phyloP scores from a whole-genome alignment of 208 protist genomes.

The Trypanosoma lewisi region DNA sequence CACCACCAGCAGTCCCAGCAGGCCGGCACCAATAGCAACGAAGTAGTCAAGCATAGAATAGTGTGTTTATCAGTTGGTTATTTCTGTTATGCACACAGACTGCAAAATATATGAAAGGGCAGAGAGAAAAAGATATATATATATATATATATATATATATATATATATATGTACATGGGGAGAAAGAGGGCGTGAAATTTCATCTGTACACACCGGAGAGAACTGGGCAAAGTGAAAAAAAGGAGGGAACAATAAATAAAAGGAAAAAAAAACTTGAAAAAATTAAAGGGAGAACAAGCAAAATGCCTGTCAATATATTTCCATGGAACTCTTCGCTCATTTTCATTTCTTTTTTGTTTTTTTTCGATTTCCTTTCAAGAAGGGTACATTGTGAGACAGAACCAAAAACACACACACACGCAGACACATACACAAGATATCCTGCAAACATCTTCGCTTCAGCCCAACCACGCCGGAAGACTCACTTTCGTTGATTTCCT shows the following conservation, averaged over 20 bases:
- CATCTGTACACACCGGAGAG: not conserved
- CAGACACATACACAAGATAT: too few relatives aligned
- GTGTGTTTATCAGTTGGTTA: not conserved
- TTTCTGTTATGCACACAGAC: not conserved
- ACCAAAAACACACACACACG: too few relatives aligned
- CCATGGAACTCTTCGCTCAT: too few relatives aligned
- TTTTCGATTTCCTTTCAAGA: too few relatives aligned
- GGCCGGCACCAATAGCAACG: slow-evolving; percentile 56
- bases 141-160: slow-evolving; percentile 13
- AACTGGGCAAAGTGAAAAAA: not conserved
- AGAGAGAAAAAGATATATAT: slow-evolving; percentile 14
- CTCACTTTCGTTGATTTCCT: too few relatives aligned
- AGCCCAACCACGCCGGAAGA: too few relatives aligned
- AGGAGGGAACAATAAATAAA: not conserved
- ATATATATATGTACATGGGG: not conserved
- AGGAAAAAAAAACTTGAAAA: slow-evolving; percentile 1
- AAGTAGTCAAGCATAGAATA: slow-evolving; percentile 63
- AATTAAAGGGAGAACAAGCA: too few relatives aligned
- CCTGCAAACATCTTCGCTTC: too few relatives aligned
- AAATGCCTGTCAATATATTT: too few relatives aligned
- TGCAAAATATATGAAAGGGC: slow-evolving; percentile 1
- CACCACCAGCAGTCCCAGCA: slow-evolving; percentile 59
- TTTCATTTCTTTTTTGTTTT: too few relatives aligned
- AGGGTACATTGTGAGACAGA: too few relatives aligned
- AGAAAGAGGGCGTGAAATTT: not conserved